Percentiles rank a stretch among this genome's conserved stretches.
These are phyloP conservation scores for Picea glauca DNA, from an alignment of 75 land plant species.

Conservation along the genomic window DNA sequence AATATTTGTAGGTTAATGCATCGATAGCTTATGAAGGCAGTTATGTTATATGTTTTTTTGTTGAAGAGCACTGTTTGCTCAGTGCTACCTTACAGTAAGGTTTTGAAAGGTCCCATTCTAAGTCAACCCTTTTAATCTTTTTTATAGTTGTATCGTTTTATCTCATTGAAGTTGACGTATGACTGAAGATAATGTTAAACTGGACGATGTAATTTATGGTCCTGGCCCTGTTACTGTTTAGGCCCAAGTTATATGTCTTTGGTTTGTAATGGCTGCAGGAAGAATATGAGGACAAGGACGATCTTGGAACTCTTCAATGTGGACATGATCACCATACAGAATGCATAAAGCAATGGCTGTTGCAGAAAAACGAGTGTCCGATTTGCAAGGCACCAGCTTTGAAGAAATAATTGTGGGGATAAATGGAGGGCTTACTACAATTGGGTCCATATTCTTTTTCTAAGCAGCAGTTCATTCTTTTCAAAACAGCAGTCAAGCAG, in stretches of 20 bases:
- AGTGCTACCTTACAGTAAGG: too few relatives aligned
- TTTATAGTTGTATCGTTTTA: background rate
- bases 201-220: background rate
- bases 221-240: background rate
- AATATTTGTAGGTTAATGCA: background rate
- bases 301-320: conserved; percentile 45
- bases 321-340: conserved; percentile 54
- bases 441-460: too few relatives aligned
- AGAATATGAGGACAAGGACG: conserved; percentile 42
- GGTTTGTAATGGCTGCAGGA: conserved; percentile 35
- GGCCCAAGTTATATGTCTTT: background rate
- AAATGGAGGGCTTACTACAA: too few relatives aligned
- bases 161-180: background rate
- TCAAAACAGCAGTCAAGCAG: too few relatives aligned
- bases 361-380: conserved; percentile 60
- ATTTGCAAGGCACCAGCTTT: conserved; percentile 61
- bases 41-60: background rate
- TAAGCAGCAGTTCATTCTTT: too few relatives aligned
- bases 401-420: background rate
- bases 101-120: too few relatives aligned
- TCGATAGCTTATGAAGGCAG: background rate
- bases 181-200: background rate
- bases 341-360: conserved; percentile 67
- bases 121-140: background rate
- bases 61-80: too few relatives aligned